Base-by-base conservation (phyloP, 1,284 basidiomycete genomes). In the Exobasidium cylindrosporum region DNA sequence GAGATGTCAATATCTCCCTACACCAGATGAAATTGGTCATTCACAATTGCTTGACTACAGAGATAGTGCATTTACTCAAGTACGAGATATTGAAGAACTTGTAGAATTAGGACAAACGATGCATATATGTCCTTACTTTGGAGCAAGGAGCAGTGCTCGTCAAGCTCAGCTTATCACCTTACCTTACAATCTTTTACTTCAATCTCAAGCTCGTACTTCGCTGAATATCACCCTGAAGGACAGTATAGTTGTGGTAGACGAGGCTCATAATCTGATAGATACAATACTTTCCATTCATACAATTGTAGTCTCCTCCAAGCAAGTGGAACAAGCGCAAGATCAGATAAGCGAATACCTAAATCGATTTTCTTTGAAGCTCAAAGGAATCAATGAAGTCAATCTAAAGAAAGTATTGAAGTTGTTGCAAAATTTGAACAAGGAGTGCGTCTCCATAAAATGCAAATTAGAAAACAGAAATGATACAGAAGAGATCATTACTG, bases 31-130 rank as follows among this genome's bases (percentile, higher is more conserved):
- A 26, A 55, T 50, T 5, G 75, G 74, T 1, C 58, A 66, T 1
- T 63, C 65, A 1, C n/a, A 83, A 57, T 87, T 96, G 83, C 83
- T 91, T n/a, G 89, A 92, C 67, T 87, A 95, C 63, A 84, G 93
- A 49, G 95, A 97, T 79, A 87, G 90, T 66, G 89, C 96, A 29
- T 81, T 97, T 68, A 92, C 91, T 67, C 47, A 86, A 1, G 91
- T 94, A 0, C 91, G 90, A 77, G 94, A 97, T 69, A 97, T 98
- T 5, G 95, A 97, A 78, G 94, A 97, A 69, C 85, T 97, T 4
- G 91, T 91, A 0, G 80, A 81, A 10, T 82, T 88, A 3, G 94
- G 95, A 81, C 76, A 83, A 82, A 76, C 82, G 47, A 82, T 85
- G 3, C 84, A 88, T 54, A 88, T 87, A 1, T 98, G 96, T 77